Evolutionary conservation across 2,329 filamentous ascomycete species (phyloP), one percentile per base, ranked within the genome.

Genomic region (Hypoxylon sp.): DNA sequence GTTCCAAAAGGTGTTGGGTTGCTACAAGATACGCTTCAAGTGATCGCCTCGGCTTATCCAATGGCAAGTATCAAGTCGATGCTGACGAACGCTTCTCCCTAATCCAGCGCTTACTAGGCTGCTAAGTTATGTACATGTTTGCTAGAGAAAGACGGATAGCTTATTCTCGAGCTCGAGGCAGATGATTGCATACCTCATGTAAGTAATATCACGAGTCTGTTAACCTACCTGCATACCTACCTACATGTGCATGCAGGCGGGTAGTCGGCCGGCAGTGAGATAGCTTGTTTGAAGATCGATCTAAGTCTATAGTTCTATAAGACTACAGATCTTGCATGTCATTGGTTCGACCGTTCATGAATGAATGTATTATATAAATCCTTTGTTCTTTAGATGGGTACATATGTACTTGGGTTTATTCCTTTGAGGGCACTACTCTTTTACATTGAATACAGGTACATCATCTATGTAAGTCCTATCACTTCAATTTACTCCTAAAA

Each of bases 211-310:
- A 31, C n/a, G n/a, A n/a, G n/a, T n/a, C n/a, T n/a, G n/a, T 30
- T 42, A 45, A 41, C 54, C 51, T 49, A 30, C 34, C 36, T 17
- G 16, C 32, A 7, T 25, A 49, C 12, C 20, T 53, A 45, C 41
- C 21, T 37, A 46, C 47, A 52, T 55, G 46, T 51, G 44, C 46
- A 58, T 58, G 55, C 55, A 55, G 43, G 51, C 55, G 55, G 55
- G 51, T 36, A 55, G 50, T 29, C 23, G 25, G 34, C 35, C 40
- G 44, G 43, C 34, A 55, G 43, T 44, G 36, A 36, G 32, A 43
- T 38, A 40, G 45, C 40, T 37, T 26, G 23, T 26, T 5, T 9
- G 38, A 46, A 16, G 40, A 50, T 46, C 29, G 51, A 57, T 55
- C 40, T 25, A 40, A 35, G 17, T 25, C 19, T 54, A 40, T 45